These are phyloP conservation scores for Debaryomycetaceae sp. DNA, from an alignment of 1,139 yeast genomes.

Conservation along the genomic window DNA sequence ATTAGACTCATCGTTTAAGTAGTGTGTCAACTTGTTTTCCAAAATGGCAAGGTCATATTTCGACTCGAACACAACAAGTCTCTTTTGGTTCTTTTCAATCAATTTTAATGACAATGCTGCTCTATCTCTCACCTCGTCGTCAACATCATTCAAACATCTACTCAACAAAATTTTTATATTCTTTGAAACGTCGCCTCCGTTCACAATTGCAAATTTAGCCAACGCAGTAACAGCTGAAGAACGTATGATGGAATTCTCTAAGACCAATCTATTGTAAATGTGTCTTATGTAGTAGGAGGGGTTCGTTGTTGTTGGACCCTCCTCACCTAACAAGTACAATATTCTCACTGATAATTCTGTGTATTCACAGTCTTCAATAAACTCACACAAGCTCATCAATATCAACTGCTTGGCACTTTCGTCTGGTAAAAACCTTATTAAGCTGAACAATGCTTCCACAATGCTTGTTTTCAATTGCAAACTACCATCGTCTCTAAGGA, in stretches of 20 bases:
- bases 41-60: constrained; percentile 72
- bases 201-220: constrained; percentile 83
- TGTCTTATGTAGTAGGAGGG: constrained; percentile 94
- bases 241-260: constrained; percentile 91
- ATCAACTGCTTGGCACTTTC: constrained; percentile 77
- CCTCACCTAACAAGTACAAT: constrained; percentile 85
- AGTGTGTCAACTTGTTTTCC: constrained; percentile 72
- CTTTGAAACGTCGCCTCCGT: constrained; percentile 62
- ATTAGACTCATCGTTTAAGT: constrained; percentile 59
- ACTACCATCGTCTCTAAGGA: constrained; percentile 89
- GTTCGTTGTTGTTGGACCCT: constrained; percentile 83
- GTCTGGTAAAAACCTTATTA: constrained; percentile 79
- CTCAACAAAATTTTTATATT: constrained; percentile 73
- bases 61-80: constrained; percentile 63
- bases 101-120: constrained; percentile 83
- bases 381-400: constrained; percentile 87
- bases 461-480: constrained; percentile 79
- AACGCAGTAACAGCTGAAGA: constrained; percentile 94
- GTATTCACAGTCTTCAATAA: constrained; percentile 96
- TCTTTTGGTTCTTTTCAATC: constrained; percentile 48
- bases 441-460: constrained; percentile 86
- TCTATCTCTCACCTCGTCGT: constrained; percentile 98
- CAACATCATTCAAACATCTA: constrained; percentile 84
- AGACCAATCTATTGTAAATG: constrained; percentile 92
- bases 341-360: constrained; percentile 91